Base-by-base conservation (phyloP, 2,329 filamentous ascomycete species). In the Aureobasidium musti region DNA sequence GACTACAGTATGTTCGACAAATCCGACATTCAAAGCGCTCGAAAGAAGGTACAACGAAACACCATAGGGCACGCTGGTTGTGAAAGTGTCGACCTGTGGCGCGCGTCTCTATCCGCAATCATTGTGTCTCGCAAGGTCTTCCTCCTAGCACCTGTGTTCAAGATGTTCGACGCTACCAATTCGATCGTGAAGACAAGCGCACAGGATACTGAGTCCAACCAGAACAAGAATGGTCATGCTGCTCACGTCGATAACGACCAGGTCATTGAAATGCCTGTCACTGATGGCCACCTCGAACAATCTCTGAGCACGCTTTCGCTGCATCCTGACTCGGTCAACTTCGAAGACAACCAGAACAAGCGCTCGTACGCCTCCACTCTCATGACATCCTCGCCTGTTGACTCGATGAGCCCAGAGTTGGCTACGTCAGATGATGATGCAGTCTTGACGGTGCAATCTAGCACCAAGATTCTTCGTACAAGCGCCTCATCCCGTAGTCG, bases 21-120 rank as follows among this genome's bases (percentile, higher is more conserved):
- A 19, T 69, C 69, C 2, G 76, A 77, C 63, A 68, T 79, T 13
- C 75, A 78, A 19, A 74, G 75, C 67, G 70, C 73, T 7, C 73
- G 78, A n/a, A 79, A 74, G 68, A 78, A 76, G 65, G 72, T 80
- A 19, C 78, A 81, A 70, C 75, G 78, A 19, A 74, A 74, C 19
- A 72, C 74, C 49, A 76, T 81, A 49, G 74, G 75, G 37, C 69
- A 75, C 13, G 52, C 70, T 37, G 75, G 75, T 26, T 70, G 71
- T 19, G 63, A 68, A 21, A 73, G 72, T 39, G 75, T 77, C 17
- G 74, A 79, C 45, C 71, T 81, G 5, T 81, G 79, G 79, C 70
- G 69, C 17, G 72, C 75, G 37, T 74, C 75, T 6, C 68, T 80
- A 5, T 70, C 69, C 53, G 69, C 77, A 43, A 71, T 79, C 17